Conservation (phyloP, 306 rosid species). For the Medicago arabica region DNA sequence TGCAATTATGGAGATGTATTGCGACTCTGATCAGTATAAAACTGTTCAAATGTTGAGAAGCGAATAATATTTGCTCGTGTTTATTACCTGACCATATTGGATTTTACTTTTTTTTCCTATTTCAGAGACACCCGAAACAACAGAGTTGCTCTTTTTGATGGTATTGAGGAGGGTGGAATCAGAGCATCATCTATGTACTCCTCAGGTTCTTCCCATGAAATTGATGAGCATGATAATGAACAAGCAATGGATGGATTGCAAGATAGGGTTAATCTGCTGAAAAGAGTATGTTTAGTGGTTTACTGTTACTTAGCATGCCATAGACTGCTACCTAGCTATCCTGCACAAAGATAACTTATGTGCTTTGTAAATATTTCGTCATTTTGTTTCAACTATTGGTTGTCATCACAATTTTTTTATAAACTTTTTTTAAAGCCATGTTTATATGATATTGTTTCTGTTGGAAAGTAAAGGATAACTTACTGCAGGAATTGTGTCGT, state of each 20-base stretch:
- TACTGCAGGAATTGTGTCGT: background rate
- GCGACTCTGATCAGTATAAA: conserved; percentile 1
- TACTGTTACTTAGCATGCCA: conserved; percentile 26
- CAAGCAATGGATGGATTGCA: conserved; percentile 86
- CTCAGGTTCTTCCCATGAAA: conserved; percentile 69
- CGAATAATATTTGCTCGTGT: conserved; percentile 13
- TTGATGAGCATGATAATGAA: conserved; percentile 92
- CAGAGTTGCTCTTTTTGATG: conserved; percentile 61
- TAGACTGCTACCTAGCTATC: background rate
- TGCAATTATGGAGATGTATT: conserved; percentile 4
- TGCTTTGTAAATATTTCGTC: background rate
- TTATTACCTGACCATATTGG: conserved; percentile 30
- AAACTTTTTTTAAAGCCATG: background rate
- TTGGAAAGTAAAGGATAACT: background rate
- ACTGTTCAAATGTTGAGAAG: conserved; percentile 15
- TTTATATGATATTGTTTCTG: background rate
- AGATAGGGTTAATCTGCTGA: conserved; percentile 88
- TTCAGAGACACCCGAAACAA: conserved; percentile 51
- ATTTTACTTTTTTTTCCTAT: background rate
- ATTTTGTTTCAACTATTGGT: conserved; percentile 20
- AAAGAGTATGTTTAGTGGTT: conserved; percentile 63
- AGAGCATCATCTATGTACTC: conserved; percentile 54
- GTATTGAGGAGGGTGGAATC: conserved; percentile 62
- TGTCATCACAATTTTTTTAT: background rate
- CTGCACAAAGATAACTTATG: background rate